Base-by-base conservation (phyloP, 2,329 filamentous ascomycete species). In the Aspergillus pseudotamarii region DNA sequence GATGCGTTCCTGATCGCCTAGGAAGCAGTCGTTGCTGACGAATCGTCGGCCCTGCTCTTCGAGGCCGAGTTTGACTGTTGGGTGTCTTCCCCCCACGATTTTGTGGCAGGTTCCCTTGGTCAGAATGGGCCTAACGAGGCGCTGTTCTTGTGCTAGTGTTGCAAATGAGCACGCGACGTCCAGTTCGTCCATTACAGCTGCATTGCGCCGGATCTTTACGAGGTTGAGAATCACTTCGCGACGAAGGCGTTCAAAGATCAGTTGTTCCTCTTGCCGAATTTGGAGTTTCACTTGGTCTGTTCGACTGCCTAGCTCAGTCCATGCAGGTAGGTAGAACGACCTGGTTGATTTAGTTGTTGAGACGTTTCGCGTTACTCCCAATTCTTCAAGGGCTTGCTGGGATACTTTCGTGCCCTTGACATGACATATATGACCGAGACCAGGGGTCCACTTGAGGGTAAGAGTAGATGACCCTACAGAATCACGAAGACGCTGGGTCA, bases 91-190 rank as follows among this genome's bases (percentile, higher is more conserved):
- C 30, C 91, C 93, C 11, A 96, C 80, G 69, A 99, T 91, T 64
- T 89, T 89, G 75, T 96, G 92, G 3, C 83, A 79, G 0, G 84
- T 87, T 10, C 83, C 81, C 5, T 84, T 81, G 71, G 90, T 91
- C 36, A 99, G 78, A 1, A 88, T 79, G 0, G 95, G 95, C 0
- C 94, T 87, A 1, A 89, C 84, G 69, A 95, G 88, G 54, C 84
- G 81, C 66, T 92, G 89, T 73, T 96, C 91, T 28, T 83, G 76
- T 2, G 95, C 94, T 2, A 98, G 84, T 5, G 83, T 84, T 3
- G 95, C 93, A 73, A 96, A 96, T 0, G 93, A 93, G 60, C 92
- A 92, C 2, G 91, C 87, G 43, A 99, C 91, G 78, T 99, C 95
- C 10, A 99, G 86, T 77, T 97, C 94, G 75, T 98, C 94, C 23